Evolutionary conservation across 2,329 filamentous ascomycete genomes (phyloP).

Genomic region (Allantophomopsis cytisporea): DNA sequence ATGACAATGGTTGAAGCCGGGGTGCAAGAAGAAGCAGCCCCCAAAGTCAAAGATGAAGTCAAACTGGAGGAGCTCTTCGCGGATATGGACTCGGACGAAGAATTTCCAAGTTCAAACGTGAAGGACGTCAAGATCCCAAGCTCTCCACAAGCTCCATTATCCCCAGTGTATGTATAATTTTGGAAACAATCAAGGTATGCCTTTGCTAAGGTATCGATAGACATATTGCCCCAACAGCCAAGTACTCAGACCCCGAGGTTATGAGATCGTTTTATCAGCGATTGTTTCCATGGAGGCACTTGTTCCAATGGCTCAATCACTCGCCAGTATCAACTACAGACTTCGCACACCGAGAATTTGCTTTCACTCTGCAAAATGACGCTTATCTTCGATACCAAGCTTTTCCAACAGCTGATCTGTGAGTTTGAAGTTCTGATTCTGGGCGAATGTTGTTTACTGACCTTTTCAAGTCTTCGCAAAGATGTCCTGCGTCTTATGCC

Average conservation of each 20-base stretch:
- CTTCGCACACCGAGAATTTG: slow-evolving; percentile 89
- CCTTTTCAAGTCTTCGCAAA: slow-evolving; percentile 56
- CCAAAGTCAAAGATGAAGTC: slow-evolving; percentile 25
- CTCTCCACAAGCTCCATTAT: slow-evolving; percentile 27
- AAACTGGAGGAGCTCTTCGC: slow-evolving; percentile 46
- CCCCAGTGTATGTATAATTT: slow-evolving; percentile 23
- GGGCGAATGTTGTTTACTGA: slow-evolving; percentile 6
- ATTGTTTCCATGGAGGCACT: slow-evolving; percentile 83
- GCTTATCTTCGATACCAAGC: slow-evolving; percentile 88
- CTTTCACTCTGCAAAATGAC: slow-evolving; percentile 86
- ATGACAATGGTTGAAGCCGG: slow-evolving; percentile 11
- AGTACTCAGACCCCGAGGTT: slow-evolving; percentile 62
- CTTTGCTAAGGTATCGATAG: slow-evolving; percentile 15
- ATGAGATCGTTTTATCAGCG: slow-evolving; percentile 94
- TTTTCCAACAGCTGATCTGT: slow-evolving; percentile 52
- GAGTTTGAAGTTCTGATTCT: slow-evolving; percentile 12
- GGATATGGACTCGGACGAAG: slow-evolving; percentile 45
- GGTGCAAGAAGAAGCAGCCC: slow-evolving; percentile 4
- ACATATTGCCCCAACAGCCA: slow-evolving; percentile 21
- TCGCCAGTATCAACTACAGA: slow-evolving; percentile 74
- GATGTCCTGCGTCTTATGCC: slow-evolving; percentile 82
- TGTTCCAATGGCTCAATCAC: slow-evolving; percentile 98
- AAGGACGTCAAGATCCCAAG: slow-evolving; percentile 26
- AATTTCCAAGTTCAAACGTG: slow-evolving; percentile 36
- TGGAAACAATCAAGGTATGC: slow-evolving; percentile 1